Evolutionary conservation across 2,329 filamentous ascomycete genomes (phyloP).

Genomic region (Pestalotiopsis sp.): DNA sequence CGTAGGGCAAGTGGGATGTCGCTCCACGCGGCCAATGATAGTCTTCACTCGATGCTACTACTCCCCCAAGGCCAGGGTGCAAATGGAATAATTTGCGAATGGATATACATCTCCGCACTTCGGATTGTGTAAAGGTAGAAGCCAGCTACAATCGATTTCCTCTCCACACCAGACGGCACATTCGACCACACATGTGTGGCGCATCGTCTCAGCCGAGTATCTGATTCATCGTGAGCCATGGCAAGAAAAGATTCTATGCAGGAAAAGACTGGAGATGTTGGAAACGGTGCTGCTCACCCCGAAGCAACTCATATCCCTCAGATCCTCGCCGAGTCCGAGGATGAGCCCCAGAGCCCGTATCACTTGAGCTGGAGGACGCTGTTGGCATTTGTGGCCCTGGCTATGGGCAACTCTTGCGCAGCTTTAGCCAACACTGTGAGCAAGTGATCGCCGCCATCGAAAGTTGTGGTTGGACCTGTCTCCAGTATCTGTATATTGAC

Average conservation of each 20-base stretch:
- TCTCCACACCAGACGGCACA: too few relatives aligned
- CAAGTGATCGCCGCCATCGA: background rate
- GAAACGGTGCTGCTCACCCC: background rate
- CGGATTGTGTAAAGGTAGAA: too few relatives aligned
- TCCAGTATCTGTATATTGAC: background rate
- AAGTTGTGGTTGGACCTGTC: background rate
- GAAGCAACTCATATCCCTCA: background rate
- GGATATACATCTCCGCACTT: background rate
- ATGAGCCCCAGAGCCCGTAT: conserved; percentile 3
- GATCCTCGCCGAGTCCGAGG: background rate
- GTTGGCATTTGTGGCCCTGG: conserved; percentile 3
- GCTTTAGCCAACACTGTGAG: conserved; percentile 7
- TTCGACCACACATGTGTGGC: background rate
- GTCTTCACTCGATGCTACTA: background rate
- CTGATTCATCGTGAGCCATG: background rate
- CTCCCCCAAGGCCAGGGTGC: background rate
- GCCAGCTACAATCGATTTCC: too few relatives aligned
- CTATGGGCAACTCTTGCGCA: conserved; percentile 10
- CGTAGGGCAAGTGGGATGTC: background rate
- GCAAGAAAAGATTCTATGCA: background rate
- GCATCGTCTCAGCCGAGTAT: background rate
- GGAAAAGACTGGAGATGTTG: too few relatives aligned
- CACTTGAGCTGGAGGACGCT: conserved; percentile 4
- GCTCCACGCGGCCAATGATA: background rate
- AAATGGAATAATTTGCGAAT: background rate